phyloP scores from a whole-genome alignment of 768 basidiomycete genomes.

The Macrolepiota dolichaula region DNA sequence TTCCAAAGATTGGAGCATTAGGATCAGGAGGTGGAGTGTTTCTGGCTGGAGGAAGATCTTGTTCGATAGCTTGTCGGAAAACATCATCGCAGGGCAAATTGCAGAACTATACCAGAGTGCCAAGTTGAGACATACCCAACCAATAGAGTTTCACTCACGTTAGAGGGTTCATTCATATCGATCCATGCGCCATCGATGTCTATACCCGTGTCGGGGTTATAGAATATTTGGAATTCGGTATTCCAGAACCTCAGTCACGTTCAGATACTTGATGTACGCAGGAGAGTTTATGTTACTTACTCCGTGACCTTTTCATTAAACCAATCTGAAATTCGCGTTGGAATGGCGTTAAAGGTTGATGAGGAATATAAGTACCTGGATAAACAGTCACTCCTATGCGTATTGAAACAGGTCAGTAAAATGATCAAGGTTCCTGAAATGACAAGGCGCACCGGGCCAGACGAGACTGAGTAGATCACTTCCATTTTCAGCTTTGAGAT shows the following conservation, averaged over 20 bases:
- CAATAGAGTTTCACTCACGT: slow-evolving; percentile 32
- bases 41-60: slow-evolving; percentile 55
- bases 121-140: not conserved
- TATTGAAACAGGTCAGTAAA: no score
- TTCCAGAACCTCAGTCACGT: slow-evolving; percentile 49
- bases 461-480: no score
- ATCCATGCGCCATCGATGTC: slow-evolving; percentile 76
- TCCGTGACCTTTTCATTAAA: slow-evolving; percentile 51
- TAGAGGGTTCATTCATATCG: slow-evolving; percentile 74
- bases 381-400: slow-evolving; percentile 7
- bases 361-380: not conserved
- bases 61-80: slow-evolving; percentile 49
- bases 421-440: no score
- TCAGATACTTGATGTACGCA: not conserved
- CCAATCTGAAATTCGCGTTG: slow-evolving; percentile 39
- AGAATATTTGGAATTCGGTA: slow-evolving; percentile 56
- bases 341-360: not conserved
- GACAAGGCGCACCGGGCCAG: no score
- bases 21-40: slow-evolving; percentile 47
- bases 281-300: slow-evolving; percentile 25
- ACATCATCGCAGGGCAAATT: slow-evolving; percentile 58
- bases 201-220: slow-evolving; percentile 46
- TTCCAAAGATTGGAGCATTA: slow-evolving; percentile 47
- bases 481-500: no score
- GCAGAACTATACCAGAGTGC: slow-evolving; percentile 47